Evolutionary conservation across 257 asterid genomes (phyloP), one percentile per base, ranked within the genome.

Genomic region (Solanum dulcamara): DNA sequence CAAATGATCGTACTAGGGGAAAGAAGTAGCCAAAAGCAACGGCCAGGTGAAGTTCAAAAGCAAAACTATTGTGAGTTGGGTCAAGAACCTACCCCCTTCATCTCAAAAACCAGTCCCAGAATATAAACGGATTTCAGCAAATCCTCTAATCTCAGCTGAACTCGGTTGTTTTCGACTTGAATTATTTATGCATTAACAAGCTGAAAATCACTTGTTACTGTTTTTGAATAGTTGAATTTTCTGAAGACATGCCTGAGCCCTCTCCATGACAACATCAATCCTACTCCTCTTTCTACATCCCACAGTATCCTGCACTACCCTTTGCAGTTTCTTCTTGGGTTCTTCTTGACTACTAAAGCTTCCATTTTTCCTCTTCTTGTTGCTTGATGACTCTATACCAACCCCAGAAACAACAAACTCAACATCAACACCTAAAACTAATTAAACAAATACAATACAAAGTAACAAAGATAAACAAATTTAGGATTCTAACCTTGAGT

Each of bases 211-310:
- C 50, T 24, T 37, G 53, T 90, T 85, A 77, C 88, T 86, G 57
- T 90, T 86, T 87, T 92, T 93, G 62, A 93, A 88, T 77, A 42
- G 88, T 79, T 88, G 95, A 71, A 94, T 91, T 83, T 93, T 93
- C 6, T 32, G 83, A 22, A 94, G 93, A 85, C 97, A 94, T 68
- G 85, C 87, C 15, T 84, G 91, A 24, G 98, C 97, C 85, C 89
- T 94, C 46, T 90, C 85, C 38, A 93, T 50, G 14, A 90, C 93
- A 18, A 75, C 92, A 88, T 91, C 98, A 67, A 89, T 88, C 89
- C 91, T 89, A 67, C 87, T 83, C 83, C 64, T 89, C 84, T 85
- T 88, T 35, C 30, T 87, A 60, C 59, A 66, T 84, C 84, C 33
- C 7, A 83, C 88, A 28, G 40, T 26, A 5, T 46, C 17, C 83